Conservation (phyloP, 2,329 filamentous ascomycete genomes). For the Pseudopithomyces maydicus region DNA sequence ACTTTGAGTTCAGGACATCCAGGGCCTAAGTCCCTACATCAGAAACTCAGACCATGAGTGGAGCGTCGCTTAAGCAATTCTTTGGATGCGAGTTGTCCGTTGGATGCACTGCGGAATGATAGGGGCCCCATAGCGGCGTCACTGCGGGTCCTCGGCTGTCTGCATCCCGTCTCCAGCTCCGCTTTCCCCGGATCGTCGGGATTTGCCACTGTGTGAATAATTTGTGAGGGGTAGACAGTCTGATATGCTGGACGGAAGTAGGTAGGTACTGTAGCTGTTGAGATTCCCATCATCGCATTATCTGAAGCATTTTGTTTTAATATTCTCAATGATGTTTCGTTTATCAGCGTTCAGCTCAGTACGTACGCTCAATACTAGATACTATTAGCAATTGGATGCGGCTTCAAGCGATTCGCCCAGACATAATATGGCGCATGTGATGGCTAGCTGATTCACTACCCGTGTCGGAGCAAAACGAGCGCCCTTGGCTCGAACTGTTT, state of each 20-base stretch:
- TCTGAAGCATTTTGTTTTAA: neutral
- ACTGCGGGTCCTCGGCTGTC: conserved; percentile 8
- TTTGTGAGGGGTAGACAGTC: neutral
- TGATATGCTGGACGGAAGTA: too few species aligned
- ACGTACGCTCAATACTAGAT: neutral
- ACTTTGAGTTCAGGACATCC: conserved; percentile 29
- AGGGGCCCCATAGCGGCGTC: neutral
- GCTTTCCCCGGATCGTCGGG: neutral
- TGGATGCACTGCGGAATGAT: neutral
- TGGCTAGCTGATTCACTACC: conserved; percentile 1
- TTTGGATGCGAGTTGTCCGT: neutral
- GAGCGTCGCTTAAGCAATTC: conserved; percentile 47
- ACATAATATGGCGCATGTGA: neutral
- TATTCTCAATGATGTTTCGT: neutral
- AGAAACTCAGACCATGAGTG: conserved; percentile 52
- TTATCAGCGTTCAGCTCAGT: neutral
- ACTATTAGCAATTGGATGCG: neutral
- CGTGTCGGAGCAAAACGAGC: neutral
- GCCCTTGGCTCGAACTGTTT: conserved; percentile 14
- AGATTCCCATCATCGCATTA: conserved; percentile 13
- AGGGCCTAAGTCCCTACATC: conserved; percentile 52
- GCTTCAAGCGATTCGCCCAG: neutral
- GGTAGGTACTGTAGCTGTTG: conserved; percentile 4
- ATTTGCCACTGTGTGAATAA: neutral
- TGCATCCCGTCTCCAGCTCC: neutral